phyloP scores from a whole-genome alignment of 2,329 filamentous ascomycete genomes.

The Penicillium sclerotigenum region DNA sequence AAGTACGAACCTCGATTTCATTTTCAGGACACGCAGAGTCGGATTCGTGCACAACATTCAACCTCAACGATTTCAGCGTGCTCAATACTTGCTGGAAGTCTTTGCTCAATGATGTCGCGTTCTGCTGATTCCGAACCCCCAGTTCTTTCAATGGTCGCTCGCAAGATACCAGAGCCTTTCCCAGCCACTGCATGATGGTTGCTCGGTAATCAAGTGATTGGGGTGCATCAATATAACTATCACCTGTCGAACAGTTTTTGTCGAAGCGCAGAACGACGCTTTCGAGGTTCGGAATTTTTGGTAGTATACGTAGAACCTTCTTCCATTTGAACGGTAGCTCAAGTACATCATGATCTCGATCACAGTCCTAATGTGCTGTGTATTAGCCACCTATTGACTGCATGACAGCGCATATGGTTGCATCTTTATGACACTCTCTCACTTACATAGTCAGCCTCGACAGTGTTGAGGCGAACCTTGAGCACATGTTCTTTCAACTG shows the following conservation, averaged over 20 bases:
- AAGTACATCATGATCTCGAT: background rate
- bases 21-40: background rate
- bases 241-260: background rate
- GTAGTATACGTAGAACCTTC: background rate
- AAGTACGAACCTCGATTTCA: background rate
- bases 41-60: background rate
- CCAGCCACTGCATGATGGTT: background rate
- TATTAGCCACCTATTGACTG: background rate
- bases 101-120: background rate
- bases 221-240: background rate
- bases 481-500: background rate
- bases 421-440: background rate
- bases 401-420: too few relatives aligned
- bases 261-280: slow-evolving; percentile 1
- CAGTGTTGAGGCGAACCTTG: background rate
- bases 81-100: background rate
- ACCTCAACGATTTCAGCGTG: background rate
- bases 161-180: background rate
- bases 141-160: background rate
- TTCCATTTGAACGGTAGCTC: background rate
- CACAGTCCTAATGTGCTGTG: background rate
- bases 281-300: background rate
- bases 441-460: background rate
- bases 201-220: background rate
- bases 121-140: background rate